Evolutionary conservation across 805 yeast species (phyloP), one percentile per base, ranked within the genome.

Genomic region (Schizosaccharomyces japonicus): DNA sequence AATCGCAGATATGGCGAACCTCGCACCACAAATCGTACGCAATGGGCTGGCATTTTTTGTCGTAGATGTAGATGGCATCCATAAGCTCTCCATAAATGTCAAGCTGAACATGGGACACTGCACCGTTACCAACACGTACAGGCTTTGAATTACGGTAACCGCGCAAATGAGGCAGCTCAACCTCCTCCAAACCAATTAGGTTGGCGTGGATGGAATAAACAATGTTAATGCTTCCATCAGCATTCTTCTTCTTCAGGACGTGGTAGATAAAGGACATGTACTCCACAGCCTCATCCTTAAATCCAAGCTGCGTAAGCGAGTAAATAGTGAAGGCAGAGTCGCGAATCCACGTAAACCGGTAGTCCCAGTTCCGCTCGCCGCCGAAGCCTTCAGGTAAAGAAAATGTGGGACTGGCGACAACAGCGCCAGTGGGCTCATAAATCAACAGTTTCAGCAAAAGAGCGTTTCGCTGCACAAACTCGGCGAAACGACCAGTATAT

Each of bases 391-490:
- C 46, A 13, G 46, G 46, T 17, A 42, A 29, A 4, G 46, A 42
- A 29, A 42, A 42, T 7, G 46, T 26, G 1, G 46, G 46, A 29
- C 33, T 29, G 4, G 46, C 46, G 4, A 42, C 21, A 21, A 42
- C 33, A 6, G 46, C 46, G n/a, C 46, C 46, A 4, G 46, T 42
- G 5, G 46, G 46, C 19, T 42, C 46, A 21, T 42, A 42, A 26
- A 29, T 42, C 6, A 42, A 29, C 3, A 42, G 46, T 15, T 42
- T 42, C 33, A 42, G n/a, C 31, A 30, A 23, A 10, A 42, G 31
- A 17, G 46, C 46, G 17, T 27, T 27, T 8, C 46, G 23, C n/a
- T 27, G 31, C 10, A 42, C 46, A 29, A 42, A 29, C 19, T 42
- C 33, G 21, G 23, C 11, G n/a, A 23, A 42, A 4, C 46, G 30